Percentiles rank a stretch among this genome's conserved stretches.
These are phyloP conservation scores for Fusarium sublunatum DNA, from an alignment of 2,329 filamentous ascomycete genomes.

Conservation along the genomic window DNA sequence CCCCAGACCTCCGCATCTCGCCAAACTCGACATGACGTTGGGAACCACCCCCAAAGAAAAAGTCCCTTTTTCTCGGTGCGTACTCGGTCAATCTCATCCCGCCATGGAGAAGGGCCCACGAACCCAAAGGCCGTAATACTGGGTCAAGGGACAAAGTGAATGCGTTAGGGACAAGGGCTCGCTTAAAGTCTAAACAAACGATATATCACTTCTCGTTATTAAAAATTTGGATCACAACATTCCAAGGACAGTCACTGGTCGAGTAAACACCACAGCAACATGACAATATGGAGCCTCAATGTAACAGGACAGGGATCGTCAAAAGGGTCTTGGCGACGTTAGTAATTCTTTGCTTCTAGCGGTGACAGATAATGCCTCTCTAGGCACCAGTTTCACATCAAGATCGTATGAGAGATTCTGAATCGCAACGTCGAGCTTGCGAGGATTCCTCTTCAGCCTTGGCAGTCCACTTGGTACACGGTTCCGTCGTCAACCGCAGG, in stretches of 20 bases:
- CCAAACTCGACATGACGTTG: conserved; percentile 9
- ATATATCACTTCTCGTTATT: background rate
- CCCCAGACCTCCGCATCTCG: conserved; percentile 27
- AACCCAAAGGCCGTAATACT: conserved; percentile 5
- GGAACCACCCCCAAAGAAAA: background rate
- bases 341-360: background rate
- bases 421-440: background rate
- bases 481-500: background rate
- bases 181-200: background rate
- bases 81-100: conserved; percentile 21
- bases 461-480: background rate
- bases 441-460: background rate
- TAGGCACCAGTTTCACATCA: background rate
- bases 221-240: background rate
- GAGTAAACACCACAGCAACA: background rate
- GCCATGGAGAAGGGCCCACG: conserved; percentile 6
- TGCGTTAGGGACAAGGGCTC: background rate
- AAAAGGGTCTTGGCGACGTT: background rate
- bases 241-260: background rate
- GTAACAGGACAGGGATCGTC: background rate
- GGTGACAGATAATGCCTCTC: conserved; percentile 1
- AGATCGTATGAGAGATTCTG: background rate
- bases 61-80: conserved; percentile 12
- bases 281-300: background rate
- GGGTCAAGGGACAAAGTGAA: conserved; percentile 3